A percentile compares a stretch with the other conserved stretches of the same genome.
Conservation (phyloP, 768 basidiomycete genomes). For the Clitopilus hobsonii region DNA sequence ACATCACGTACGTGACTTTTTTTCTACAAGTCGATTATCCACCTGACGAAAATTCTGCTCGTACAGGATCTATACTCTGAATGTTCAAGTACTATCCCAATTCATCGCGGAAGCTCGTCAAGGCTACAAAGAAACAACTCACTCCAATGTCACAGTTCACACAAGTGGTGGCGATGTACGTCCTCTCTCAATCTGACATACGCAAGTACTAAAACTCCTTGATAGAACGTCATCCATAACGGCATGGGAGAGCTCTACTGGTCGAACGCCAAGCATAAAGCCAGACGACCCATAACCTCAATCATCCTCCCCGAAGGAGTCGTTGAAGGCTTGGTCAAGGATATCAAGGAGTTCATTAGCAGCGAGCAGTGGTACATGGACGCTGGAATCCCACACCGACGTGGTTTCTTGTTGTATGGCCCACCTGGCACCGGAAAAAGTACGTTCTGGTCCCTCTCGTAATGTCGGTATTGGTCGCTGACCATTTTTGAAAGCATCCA, state of each 20-base stretch:
- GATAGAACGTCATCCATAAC: too few species aligned
- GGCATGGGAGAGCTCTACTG: slow-evolving; percentile 33
- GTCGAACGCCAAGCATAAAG: slow-evolving; percentile 43
- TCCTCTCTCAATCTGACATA: too few species aligned
- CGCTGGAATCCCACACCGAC: slow-evolving; percentile 52
- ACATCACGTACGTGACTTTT: slow-evolving; percentile 22
- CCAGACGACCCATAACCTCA: slow-evolving; percentile 45
- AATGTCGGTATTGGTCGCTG: slow-evolving; percentile 14
- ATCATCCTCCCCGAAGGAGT: slow-evolving; percentile 47
- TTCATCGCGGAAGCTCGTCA: slow-evolving; percentile 31
- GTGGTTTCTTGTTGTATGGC: slow-evolving; percentile 54
- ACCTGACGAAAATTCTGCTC: not conserved
- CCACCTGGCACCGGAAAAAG: slow-evolving; percentile 66
- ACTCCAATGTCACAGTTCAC: slow-evolving; percentile 30
- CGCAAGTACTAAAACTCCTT: too few species aligned
- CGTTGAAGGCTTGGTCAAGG: slow-evolving; percentile 40
- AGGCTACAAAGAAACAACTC: slow-evolving; percentile 29
- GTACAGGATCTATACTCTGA: slow-evolving; percentile 34
- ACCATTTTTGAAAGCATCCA: slow-evolving; percentile 38
- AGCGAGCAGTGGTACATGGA: slow-evolving; percentile 52
- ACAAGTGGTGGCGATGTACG: slow-evolving; percentile 25
- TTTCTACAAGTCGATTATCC: not conserved
- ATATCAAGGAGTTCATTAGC: slow-evolving; percentile 51
- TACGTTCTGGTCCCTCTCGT: slow-evolving; percentile 17
- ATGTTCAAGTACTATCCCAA: slow-evolving; percentile 27